Percentiles rank a stretch among this genome's conserved stretches.
phyloP scores from a whole-genome alignment of 2,329 filamentous ascomycete genomes.

The Colletotrichum karsti region DNA sequence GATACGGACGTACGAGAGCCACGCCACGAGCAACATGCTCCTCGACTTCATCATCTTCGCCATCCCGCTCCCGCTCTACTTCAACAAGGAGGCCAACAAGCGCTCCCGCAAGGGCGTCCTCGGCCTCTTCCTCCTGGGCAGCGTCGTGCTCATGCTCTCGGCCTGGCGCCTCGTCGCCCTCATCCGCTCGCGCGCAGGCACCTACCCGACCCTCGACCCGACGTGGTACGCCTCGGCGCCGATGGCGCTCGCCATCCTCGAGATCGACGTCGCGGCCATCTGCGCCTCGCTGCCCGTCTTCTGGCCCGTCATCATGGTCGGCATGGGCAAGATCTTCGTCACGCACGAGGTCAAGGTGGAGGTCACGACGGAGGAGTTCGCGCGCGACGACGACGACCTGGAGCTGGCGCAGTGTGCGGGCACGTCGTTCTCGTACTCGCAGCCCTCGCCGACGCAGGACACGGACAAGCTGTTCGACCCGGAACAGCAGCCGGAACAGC shows the following conservation, averaged over 20 bases:
- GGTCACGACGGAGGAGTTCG: slow-evolving; percentile 19
- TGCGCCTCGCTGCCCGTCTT: slow-evolving; percentile 26
- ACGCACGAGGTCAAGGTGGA: slow-evolving; percentile 42
- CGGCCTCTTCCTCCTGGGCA: slow-evolving; percentile 39
- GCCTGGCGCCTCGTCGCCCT: slow-evolving; percentile 41
- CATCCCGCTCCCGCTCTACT: slow-evolving; percentile 41
- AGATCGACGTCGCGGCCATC: slow-evolving; percentile 36
- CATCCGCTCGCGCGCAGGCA: slow-evolving; percentile 38
- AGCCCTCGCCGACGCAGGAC: background rate
- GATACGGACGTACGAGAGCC: slow-evolving; percentile 36
- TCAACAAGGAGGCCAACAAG: slow-evolving; percentile 33
- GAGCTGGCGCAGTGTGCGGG: background rate
- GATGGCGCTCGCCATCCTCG: slow-evolving; percentile 41
- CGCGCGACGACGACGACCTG: slow-evolving; percentile 15
- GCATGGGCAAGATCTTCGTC: slow-evolving; percentile 42
- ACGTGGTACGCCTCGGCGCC: slow-evolving; percentile 43
- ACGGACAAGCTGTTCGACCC: background rate
- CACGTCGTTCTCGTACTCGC: background rate
- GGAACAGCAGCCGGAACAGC: too few relatives aligned
- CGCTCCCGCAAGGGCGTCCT: slow-evolving; percentile 41
- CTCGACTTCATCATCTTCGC: slow-evolving; percentile 41
- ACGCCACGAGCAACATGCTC: slow-evolving; percentile 39
- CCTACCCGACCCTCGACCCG: slow-evolving; percentile 42
- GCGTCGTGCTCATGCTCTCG: slow-evolving; percentile 34
- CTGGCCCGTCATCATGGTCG: slow-evolving; percentile 34